A percentile compares a stretch with the other conserved stretches of the same genome.
phyloP scores from a whole-genome alignment of 192 early-diverging fungal genomes.

The Podila horticola region DNA sequence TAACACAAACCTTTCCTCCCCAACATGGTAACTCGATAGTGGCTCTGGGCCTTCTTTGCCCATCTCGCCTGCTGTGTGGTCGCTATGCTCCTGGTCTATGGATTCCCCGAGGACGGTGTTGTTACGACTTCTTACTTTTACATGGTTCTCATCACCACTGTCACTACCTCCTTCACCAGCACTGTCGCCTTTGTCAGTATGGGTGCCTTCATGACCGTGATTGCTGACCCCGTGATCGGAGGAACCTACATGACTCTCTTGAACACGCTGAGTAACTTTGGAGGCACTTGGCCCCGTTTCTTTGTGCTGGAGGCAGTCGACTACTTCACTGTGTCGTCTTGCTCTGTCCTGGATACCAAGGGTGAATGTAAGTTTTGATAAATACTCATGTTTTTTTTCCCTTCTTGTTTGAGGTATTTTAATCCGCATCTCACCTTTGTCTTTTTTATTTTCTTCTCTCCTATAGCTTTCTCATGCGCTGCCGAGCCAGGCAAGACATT shows the following conservation, averaged over 20 bases:
- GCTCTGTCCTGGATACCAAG: slow-evolving; percentile 60
- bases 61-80: slow-evolving; percentile 81
- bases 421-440: neutral
- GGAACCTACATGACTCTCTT: slow-evolving; percentile 90
- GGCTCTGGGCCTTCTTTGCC: slow-evolving; percentile 92
- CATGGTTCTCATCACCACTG: slow-evolving; percentile 80
- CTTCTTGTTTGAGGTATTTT: neutral
- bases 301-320: slow-evolving; percentile 95
- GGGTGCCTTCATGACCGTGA: slow-evolving; percentile 93
- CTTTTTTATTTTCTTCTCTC: slow-evolving; percentile 8
- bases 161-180: slow-evolving; percentile 85
- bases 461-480: slow-evolving; percentile 65
- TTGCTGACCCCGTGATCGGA: slow-evolving; percentile 95
- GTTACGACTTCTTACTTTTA: slow-evolving; percentile 77
- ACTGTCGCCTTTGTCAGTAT: slow-evolving; percentile 97
- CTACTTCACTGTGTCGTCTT: slow-evolving; percentile 81
- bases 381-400: neutral
- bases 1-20: neutral
- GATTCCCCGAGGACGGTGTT: slow-evolving; percentile 76
- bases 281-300: slow-evolving; percentile 96
- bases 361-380: slow-evolving; percentile 21
- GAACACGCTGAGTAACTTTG: slow-evolving; percentile 96
- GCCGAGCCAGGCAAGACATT: slow-evolving; percentile 68
- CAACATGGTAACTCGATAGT: slow-evolving; percentile 51
- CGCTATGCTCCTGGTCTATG: slow-evolving; percentile 86